phyloP scores from a whole-genome alignment of 2,329 filamentous ascomycete genomes.

The Fusarium staphyleae region DNA sequence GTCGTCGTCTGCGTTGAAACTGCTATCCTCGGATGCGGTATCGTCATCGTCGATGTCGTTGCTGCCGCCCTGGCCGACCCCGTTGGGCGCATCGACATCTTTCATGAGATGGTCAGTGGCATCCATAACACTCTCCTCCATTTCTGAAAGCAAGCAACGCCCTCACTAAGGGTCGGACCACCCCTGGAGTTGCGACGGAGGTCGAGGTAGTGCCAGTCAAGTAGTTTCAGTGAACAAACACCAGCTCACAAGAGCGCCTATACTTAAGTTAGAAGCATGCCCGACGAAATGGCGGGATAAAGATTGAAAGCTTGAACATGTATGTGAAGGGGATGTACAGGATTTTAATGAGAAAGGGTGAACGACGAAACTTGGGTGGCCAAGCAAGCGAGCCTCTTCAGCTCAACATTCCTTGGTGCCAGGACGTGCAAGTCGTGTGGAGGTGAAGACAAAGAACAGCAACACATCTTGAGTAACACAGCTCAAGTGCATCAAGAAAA shows the following conservation, averaged over 20 bases:
- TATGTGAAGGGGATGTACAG: not conserved
- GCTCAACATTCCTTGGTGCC: conserved; percentile 5
- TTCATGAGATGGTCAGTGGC: conserved; percentile 54
- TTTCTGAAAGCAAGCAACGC: conserved; percentile 2
- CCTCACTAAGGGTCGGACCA: conserved; percentile 28
- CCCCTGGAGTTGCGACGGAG: conserved; percentile 28
- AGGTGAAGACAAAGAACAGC: too few species aligned
- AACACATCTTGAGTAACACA: not conserved
- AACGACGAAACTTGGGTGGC: conserved; percentile 8
- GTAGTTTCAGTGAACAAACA: not conserved
- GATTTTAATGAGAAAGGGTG: conserved; percentile 2
- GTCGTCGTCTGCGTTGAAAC: conserved; percentile 47
- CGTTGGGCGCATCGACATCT: conserved; percentile 47
- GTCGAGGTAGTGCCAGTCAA: conserved; percentile 1
- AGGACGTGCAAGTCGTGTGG: not conserved
- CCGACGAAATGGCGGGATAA: not conserved
- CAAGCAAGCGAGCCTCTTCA: not conserved
- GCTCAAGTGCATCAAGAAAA: not conserved
- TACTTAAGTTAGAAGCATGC: conserved; percentile 4
- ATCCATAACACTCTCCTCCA: conserved; percentile 48
- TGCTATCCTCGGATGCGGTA: conserved; percentile 45
- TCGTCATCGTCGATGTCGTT: conserved; percentile 45
- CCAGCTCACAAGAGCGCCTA: conserved; percentile 3
- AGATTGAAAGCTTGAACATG: not conserved
- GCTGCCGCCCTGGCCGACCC: conserved; percentile 23